Evolutionary conservation across 2,329 filamentous ascomycete species (phyloP).

Genomic region (Microsporum audouinii): DNA sequence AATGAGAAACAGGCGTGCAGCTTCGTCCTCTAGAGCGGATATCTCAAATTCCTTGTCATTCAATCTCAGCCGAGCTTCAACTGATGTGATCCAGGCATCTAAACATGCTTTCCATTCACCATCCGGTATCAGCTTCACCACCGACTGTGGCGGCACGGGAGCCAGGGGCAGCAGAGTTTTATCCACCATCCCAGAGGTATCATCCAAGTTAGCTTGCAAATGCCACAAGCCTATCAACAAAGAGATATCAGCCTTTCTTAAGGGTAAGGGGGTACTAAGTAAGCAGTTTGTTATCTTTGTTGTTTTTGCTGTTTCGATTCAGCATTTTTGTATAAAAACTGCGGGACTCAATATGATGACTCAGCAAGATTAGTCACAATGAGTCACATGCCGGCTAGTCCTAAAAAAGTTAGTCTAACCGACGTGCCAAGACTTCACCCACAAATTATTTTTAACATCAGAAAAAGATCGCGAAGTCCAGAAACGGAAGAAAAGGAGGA

Average conservation of each 20-base stretch:
- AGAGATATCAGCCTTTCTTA: background rate
- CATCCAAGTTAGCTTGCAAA: background rate
- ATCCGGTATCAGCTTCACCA: conserved; percentile 54
- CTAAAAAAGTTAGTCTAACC: background rate
- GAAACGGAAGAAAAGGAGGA: background rate
- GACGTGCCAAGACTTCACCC: conserved; percentile 2
- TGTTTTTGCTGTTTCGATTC: background rate
- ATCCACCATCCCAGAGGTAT: background rate
- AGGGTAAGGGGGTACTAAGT: background rate
- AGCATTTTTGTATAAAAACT: background rate
- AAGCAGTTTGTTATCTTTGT: background rate
- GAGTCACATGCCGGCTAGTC: background rate
- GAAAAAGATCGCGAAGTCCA: background rate
- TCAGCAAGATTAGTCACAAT: background rate
- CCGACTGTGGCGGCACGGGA: conserved; percentile 58
- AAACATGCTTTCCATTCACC: conserved; percentile 69
- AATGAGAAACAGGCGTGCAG: conserved; percentile 51
- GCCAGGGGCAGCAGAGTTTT: conserved; percentile 52
- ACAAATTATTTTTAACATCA: background rate
- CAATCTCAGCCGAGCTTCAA: conserved; percentile 53
- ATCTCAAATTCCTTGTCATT: conserved; percentile 45
- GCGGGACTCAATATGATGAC: background rate
- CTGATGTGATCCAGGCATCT: conserved; percentile 61
- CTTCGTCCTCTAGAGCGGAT: conserved; percentile 45
- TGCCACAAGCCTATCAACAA: background rate